Evolutionary conservation across 2,329 filamentous ascomycete genomes (phyloP), one percentile per base, ranked within the genome.

Genomic region (Aspergillus costaricaensis): DNA sequence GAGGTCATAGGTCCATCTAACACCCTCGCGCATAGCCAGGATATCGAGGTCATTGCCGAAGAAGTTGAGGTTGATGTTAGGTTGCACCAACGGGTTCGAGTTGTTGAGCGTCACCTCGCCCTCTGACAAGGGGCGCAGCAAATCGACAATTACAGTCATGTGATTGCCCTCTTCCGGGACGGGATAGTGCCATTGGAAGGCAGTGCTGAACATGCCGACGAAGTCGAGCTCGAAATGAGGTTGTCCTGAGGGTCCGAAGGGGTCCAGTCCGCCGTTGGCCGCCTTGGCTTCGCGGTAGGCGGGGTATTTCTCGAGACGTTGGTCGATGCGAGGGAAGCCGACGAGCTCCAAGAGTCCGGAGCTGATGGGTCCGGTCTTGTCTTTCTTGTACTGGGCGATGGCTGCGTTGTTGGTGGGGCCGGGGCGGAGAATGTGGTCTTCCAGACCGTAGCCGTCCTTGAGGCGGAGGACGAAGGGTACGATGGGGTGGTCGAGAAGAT

Each of bases 201-300:
- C 80, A 10, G 74, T 73, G 43, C 80, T 73, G 68, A 88, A 88
- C 77, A 88, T 81, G 55, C 79, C 76, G 10, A 88, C 82, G 66
- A 88, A 88, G 72, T 88, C 85, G 36, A 86, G 78, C 72, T 87
- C 84, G 64, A 87, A 86, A 64, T 87, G 85, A 25, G 85, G 85
- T 70, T 87, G 83, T 6, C 83, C 84, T 3, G 73, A 77, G 0
- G 84, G 84, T 1, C 80, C 80, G 66, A 86, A 86, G 2, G 84
- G 84, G 57, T 87, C 85, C 0, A 71, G 57, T 2, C 72, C 73
- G 9, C 70, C 76, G 55, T 82, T 81, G 3, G 70, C 65, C 10
- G 71, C 73, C 62, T 80, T 80, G 53, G 71, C 75, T 14, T 74
- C 72, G 8, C 72, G 71, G 65, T 87, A 88, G 47, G 79, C 76